Percentiles rank a stretch among this genome's conserved stretches.
phyloP scores from a whole-genome alignment of 805 yeast species.

The Kuraishia cidri region DNA sequence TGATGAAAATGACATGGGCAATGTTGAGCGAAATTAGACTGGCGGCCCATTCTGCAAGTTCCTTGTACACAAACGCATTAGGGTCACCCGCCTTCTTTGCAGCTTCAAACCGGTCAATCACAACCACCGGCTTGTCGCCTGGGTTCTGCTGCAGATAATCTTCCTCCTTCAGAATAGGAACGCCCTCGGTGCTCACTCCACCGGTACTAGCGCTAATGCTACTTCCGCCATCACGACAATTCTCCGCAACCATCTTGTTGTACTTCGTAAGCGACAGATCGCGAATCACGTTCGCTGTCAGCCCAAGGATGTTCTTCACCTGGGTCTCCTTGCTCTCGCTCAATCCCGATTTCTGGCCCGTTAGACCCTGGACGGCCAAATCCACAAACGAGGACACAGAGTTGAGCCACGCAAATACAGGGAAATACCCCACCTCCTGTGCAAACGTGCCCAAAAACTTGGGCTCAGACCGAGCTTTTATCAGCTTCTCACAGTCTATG shows the following conservation, averaged over 20 bases:
- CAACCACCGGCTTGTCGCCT: conserved; percentile 76
- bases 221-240: conserved; percentile 12
- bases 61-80: conserved; percentile 60
- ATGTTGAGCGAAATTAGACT: conserved; percentile 62
- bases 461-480: conserved; percentile 68
- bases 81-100: conserved; percentile 44
- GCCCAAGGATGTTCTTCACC: conserved; percentile 68
- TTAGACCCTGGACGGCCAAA: conserved; percentile 78
- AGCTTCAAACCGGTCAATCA: conserved; percentile 62
- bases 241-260: conserved; percentile 16
- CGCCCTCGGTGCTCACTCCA: conserved; percentile 8
- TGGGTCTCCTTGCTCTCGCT: conserved; percentile 79
- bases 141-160: conserved; percentile 82
- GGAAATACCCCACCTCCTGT: conserved; percentile 78
- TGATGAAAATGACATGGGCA: conserved; percentile 85
- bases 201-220: neutral
- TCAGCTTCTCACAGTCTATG: conserved; percentile 72
- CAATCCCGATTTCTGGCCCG: conserved; percentile 90
- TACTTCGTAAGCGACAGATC: conserved; percentile 45
- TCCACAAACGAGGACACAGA: conserved; percentile 72
- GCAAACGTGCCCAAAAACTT: conserved; percentile 63
- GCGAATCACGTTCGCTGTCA: conserved; percentile 67
- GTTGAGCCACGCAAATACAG: conserved; percentile 90
- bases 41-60: conserved; percentile 86
- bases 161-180: conserved; percentile 53